Evolutionary conservation across 78 protist species (phyloP), one percentile per base, ranked within the genome.

Genomic region (Dictyostelium firmibasis): DNA sequence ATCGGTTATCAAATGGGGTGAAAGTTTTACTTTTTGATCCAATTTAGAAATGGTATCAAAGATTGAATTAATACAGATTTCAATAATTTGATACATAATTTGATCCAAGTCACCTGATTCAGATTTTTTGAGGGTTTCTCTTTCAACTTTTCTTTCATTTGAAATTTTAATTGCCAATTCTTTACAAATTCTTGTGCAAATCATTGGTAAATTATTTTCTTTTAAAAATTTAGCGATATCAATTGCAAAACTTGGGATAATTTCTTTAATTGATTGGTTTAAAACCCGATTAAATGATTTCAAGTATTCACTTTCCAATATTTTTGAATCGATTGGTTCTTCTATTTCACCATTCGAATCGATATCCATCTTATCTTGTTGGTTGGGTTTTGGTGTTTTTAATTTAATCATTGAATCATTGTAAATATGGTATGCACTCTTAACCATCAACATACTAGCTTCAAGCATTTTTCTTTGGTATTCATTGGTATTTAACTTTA

Each of bases 31-130:
- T 72, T 72, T 72, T 16, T 72, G 33, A 3, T 72, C 79, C 23
- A 72, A 33, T 18, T 27, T 72, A 13, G 79, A 72, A 18, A 72
- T 72, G 36, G 79, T 72, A 72, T 79, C 69, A 78, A 87, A 78
- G 16, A 87, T 76, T 25, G 93, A 76, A 27, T 31, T 20, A 8
- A 78, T 25, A 6, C 79, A 47, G 35, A 43, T 62, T 20, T 87
- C 93, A 13, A 78, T 38, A 0, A 87, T 20, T 78, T 87, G 62
- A 14, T 25, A 89, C 14, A 62, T 69, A 35, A 35, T 81, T 31
- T 31, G 23, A n/a, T 60, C 86, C 3, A 82, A n/a, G 53, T 79
- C 74, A 41, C 25, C 10, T 3, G 20, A 72, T 6, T 33, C 29
- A 2, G 84, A 41, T 27, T 36, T 35, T 23, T 23, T 4, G 0